Base-by-base conservation (phyloP, 768 basidiomycete species). In the Podaxis mareebaensis region DNA sequence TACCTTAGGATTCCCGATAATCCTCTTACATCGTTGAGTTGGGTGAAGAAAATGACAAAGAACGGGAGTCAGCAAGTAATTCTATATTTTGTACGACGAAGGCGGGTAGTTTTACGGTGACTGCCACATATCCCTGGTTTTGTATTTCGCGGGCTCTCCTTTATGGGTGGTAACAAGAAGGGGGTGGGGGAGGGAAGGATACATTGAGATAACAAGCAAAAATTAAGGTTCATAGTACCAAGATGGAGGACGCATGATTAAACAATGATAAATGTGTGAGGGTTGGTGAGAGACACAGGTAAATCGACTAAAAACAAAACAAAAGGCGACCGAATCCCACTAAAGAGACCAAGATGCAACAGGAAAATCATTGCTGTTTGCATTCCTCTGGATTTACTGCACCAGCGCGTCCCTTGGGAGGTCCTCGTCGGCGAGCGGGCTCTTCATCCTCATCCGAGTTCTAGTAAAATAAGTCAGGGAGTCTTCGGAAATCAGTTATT, bases 301-400 rank as follows among this genome's bases (percentile, higher is more conserved):
- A 10, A 42, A 58, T 20, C 48, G 28, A 51, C 52, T 15, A 28
- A 24, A 44, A 30, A 48, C 33, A 46, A 46, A 33, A 33, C 33
- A 17, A 53, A 26, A 46, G 24, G 26, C 44, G 51, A 52, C 22
- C 36, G 26, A 64, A 38, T 36, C 53, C 40, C 24, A 54, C 42
- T 44, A 24, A 8, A 28, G 22, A 46, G 17, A 24, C 22, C 28
- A 28, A 30, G 48, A 39, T 36, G 38, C 30, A 44, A 39, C 48
- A 26, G 10, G 12, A 20, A 22, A 11, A 63, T 74, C 64, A 95
- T 88, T 95, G 93, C 74, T 95, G 91, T 81, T 94, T 93, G 83
- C 94, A 96, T 74, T 96, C 94, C 72, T 93, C 89, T 1, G 92
- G 86, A 72, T 92, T 88, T 61, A 82, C 82, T 67, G 83, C 83